phyloP scores from a whole-genome alignment of 1,284 basidiomycete genomes.

The Trichosporon faecale region DNA sequence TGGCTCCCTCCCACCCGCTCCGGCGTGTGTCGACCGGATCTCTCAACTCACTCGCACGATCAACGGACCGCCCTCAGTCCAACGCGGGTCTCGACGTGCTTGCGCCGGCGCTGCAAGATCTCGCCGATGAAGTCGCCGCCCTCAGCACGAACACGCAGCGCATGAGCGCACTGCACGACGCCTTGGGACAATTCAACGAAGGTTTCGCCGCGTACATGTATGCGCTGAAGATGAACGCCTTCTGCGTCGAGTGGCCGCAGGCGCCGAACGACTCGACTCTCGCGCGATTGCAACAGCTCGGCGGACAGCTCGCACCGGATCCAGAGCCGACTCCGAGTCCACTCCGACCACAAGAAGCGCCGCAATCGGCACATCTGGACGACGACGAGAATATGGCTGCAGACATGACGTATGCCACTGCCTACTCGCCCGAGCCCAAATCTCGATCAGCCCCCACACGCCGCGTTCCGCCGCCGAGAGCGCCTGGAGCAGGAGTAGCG shows the following conservation, averaged over 20 bases:
- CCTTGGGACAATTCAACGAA: constrained; percentile 84
- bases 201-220: constrained; percentile 88
- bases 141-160: constrained; percentile 72
- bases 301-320: background rate
- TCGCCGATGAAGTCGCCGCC: constrained; percentile 79
- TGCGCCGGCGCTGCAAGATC: constrained; percentile 75
- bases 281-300: constrained; percentile 55
- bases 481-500: constrained; percentile 4
- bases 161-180: constrained; percentile 67
- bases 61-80: constrained; percentile 60
- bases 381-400: constrained; percentile 15
- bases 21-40: constrained; percentile 87
- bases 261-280: constrained; percentile 46
- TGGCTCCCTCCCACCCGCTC: constrained; percentile 59
- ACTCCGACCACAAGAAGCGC: background rate
- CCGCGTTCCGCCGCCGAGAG: background rate
- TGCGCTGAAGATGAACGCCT: constrained; percentile 88
- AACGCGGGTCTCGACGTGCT: constrained; percentile 82
- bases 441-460: background rate
- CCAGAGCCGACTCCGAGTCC: constrained; percentile 7
- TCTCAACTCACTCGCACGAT: constrained; percentile 74
- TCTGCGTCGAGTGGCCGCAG: constrained; percentile 83
- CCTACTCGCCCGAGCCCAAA: constrained; percentile 24
- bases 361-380: background rate
- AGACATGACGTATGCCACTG: constrained; percentile 49